Evolutionary conservation across 805 yeast genomes (phyloP).

Genomic region (Ogataea glucozyma): DNA sequence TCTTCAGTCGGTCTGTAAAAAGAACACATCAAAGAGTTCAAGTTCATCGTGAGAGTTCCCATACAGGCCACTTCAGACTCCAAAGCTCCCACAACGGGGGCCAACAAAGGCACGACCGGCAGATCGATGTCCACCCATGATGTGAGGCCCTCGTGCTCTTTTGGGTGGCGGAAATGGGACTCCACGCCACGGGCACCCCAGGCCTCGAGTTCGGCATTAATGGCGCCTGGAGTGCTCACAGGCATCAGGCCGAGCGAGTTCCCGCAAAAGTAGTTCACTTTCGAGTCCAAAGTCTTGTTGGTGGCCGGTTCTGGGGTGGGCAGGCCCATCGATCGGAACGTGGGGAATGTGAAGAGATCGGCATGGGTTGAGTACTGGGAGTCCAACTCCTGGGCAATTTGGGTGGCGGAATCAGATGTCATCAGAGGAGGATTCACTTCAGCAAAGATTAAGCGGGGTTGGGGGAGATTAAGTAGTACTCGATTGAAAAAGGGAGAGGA

Average conservation of each 20-base stretch:
- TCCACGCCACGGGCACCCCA: constrained; percentile 85
- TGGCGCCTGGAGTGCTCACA: constrained; percentile 51
- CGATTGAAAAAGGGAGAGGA: too few relatives aligned
- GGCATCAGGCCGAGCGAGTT: constrained; percentile 96
- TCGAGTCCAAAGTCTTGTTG: constrained; percentile 16
- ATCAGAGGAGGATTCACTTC: too few relatives aligned
- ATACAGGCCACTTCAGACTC: constrained; percentile 80
- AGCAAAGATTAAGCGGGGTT: too few relatives aligned
- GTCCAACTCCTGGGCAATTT: constrained; percentile 41
- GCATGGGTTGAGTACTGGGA: constrained; percentile 38
- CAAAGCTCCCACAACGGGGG: constrained; percentile 75
- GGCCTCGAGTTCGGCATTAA: constrained; percentile 70
- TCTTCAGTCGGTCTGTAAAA: constrained; percentile 68
- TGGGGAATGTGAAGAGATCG: constrained; percentile 64
- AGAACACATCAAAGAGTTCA: constrained; percentile 70
- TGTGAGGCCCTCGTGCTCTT: constrained; percentile 45
- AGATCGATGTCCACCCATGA: constrained; percentile 85
- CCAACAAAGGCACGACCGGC: constrained; percentile 67
- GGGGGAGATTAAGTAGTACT: too few relatives aligned
- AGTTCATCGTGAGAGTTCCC: constrained; percentile 82
- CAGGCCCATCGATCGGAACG: constrained; percentile 60
- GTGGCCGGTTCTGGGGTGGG: constrained; percentile 16
- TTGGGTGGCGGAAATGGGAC: constrained; percentile 76
- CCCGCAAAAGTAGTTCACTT: constrained; percentile 75
- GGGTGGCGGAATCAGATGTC: too few relatives aligned